Conservation (phyloP, 2,329 filamentous ascomycete species). For the Akanthomyces dipterigenus region DNA sequence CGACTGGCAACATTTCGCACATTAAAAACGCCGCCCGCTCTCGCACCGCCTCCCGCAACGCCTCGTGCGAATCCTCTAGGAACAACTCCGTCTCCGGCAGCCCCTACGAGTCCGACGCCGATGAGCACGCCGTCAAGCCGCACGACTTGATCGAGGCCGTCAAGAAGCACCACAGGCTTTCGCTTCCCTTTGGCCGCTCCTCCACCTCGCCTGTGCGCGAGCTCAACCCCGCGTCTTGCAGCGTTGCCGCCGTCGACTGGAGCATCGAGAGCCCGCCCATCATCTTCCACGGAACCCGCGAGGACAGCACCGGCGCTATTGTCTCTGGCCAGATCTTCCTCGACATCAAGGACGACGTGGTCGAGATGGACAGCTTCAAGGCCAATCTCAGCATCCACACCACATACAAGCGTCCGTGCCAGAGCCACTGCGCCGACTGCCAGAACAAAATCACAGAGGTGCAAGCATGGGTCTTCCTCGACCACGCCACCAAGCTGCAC, state of each 20-base stretch:
- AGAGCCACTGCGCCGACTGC: conserved; percentile 72
- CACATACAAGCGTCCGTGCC: conserved; percentile 75
- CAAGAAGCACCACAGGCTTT: conserved; percentile 37
- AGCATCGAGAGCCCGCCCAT: conserved; percentile 80
- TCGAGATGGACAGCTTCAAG: conserved; percentile 65
- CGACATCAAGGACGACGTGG: conserved; percentile 57
- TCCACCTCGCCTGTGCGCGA: conserved; percentile 8
- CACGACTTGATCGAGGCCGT: conserved; percentile 30
- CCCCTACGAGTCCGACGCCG: conserved; percentile 30
- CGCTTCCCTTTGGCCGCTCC: conserved; percentile 30
- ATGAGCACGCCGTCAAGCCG: conserved; percentile 32
- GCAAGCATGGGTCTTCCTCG: conserved; percentile 72
- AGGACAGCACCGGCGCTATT: conserved; percentile 73
- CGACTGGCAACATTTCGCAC: conserved; percentile 47
- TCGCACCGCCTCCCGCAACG: conserved; percentile 12
- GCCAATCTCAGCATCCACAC: conserved; percentile 66
- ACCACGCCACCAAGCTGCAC: conserved; percentile 42
- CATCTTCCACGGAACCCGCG: conserved; percentile 70
- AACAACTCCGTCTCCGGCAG: conserved; percentile 25
- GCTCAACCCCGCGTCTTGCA: conserved; percentile 19
- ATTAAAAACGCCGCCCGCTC: conserved; percentile 36
- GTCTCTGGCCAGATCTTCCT: conserved; percentile 78
- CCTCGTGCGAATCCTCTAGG: conserved; percentile 11
- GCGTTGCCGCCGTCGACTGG: conserved; percentile 41
- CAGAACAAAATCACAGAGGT: conserved; percentile 64